Conservation (phyloP, 495 filamentous ascomycete species). For the Tuber indicum region DNA sequence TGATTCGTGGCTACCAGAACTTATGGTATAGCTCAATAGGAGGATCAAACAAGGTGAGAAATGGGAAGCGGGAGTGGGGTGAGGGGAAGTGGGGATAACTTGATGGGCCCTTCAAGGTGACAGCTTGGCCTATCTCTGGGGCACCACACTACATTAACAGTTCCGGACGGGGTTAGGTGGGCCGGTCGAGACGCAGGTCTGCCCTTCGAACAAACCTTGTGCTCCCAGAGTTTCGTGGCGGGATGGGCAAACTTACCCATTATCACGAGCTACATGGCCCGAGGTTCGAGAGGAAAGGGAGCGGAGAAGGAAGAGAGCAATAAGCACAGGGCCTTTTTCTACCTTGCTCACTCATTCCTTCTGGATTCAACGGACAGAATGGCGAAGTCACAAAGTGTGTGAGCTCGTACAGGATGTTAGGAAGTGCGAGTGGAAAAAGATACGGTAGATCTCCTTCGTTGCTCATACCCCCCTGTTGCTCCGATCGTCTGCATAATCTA, state of each 20-base stretch:
- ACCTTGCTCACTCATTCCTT: background rate
- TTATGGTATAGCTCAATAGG: constrained; percentile 6
- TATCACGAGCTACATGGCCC: background rate
- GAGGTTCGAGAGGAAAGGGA: background rate
- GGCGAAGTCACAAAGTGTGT: background rate
- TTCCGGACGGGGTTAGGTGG: background rate
- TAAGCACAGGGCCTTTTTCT: background rate
- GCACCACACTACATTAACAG: background rate
- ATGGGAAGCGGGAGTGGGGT: background rate
- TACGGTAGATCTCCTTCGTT: background rate
- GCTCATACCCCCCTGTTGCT: background rate
- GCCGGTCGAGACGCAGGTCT: background rate
- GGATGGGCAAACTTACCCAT: background rate
- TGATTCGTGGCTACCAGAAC: background rate
- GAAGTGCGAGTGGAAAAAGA: background rate
- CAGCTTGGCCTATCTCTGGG: background rate
- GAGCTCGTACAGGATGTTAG: background rate
- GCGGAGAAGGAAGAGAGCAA: background rate
- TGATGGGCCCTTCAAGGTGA: background rate
- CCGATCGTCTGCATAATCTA: background rate
- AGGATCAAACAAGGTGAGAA: constrained; percentile 12
- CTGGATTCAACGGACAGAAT: background rate
- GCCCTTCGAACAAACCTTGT: background rate
- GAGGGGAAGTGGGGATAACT: background rate
- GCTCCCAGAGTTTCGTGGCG: background rate